Base-by-base conservation (phyloP, 1,284 basidiomycete genomes). In the Neonothopanus nambi region DNA sequence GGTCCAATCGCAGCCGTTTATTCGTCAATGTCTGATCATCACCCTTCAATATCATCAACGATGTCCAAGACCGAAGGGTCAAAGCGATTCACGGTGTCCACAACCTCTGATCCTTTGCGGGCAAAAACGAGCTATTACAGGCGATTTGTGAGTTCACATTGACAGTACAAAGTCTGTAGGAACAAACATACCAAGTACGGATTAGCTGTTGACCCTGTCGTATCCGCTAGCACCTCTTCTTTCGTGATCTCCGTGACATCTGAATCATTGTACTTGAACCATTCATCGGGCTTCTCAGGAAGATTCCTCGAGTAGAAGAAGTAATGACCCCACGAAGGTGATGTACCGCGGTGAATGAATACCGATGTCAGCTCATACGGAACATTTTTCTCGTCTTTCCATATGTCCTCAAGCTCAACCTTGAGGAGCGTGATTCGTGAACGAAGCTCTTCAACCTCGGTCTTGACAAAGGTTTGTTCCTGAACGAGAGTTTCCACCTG, bases 211-310 rank as follows among this genome's bases (percentile, higher is more conserved):
- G 81, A 86, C 17, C 88, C 89, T 17, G 89, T 91, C 33, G 89
- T 89, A 70, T 92, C 87, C 17, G 82, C 84, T 42, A 92, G 72
- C 4, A 92, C 87, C 61, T 92, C 89, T 4, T 82, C 81, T 67
- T 90, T 90, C n/a, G 74, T 67, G 1, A 89, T 87, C 21, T 81
- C 75, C 3, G 82, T 80, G 7, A 97, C 91, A 54, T 81, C 83
- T 39, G 91, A 91, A 66, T 96, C 94, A 66, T 95, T 95, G 73
- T 95, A 97, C 71, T 96, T 97, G 80, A 95, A 93, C 92, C 93
- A 97, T 45, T 84, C 79, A 56, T 95, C 86, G 5, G 86, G 84
- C 15, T 83, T 71, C 26, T 82, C 77, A 0, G 91, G 91, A 20
- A 93, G 74, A 65, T 93, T 80, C 40, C 93, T 81, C 54, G 91